Conservation (phyloP, 2,329 filamentous ascomycete species). For the Pyrenochaeta sp. region DNA sequence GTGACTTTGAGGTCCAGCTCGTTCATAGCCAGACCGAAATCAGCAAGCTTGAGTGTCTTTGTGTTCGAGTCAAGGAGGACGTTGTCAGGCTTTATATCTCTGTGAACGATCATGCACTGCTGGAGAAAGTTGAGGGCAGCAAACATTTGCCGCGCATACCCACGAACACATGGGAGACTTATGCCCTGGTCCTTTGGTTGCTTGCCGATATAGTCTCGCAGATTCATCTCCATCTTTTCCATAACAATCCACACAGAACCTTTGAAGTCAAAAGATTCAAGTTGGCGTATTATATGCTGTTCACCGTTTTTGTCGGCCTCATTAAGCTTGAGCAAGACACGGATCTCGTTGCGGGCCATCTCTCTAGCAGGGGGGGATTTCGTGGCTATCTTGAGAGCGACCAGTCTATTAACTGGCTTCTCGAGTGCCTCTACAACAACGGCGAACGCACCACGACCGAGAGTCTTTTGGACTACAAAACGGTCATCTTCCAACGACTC, state of each 20-base stretch:
- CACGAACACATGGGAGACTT: slow-evolving; percentile 83
- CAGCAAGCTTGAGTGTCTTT: slow-evolving; percentile 90
- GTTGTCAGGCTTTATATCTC: slow-evolving; percentile 97
- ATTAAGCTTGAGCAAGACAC: slow-evolving; percentile 87
- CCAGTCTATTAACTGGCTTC: slow-evolving; percentile 67
- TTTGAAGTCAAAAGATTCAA: slow-evolving; percentile 91
- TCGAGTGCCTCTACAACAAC: slow-evolving; percentile 86
- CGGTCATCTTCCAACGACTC: slow-evolving; percentile 86
- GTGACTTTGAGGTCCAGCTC: slow-evolving; percentile 87
- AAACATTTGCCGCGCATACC: slow-evolving; percentile 95
- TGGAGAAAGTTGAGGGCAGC: slow-evolving; percentile 85
- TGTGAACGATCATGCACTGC: slow-evolving; percentile 92
- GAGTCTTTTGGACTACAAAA: slow-evolving; percentile 85
- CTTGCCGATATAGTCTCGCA: slow-evolving; percentile 93
- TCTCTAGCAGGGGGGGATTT: too few relatives aligned
- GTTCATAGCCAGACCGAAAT: slow-evolving; percentile 94
- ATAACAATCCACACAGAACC: slow-evolving; percentile 96
- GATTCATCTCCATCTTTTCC: slow-evolving; percentile 83
- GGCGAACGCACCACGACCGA: slow-evolving; percentile 96
- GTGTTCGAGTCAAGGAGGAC: slow-evolving; percentile 68
- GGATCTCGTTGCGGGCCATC: too few relatives aligned
- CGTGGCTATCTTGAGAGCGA: slow-evolving; percentile 99
- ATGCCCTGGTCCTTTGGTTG: slow-evolving; percentile 83
- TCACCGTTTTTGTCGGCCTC: slow-evolving; percentile 86
- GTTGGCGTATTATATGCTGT: slow-evolving; percentile 88